Conservation (phyloP, 352 stramenopile genomes). For the Lagenidium giganteum region DNA sequence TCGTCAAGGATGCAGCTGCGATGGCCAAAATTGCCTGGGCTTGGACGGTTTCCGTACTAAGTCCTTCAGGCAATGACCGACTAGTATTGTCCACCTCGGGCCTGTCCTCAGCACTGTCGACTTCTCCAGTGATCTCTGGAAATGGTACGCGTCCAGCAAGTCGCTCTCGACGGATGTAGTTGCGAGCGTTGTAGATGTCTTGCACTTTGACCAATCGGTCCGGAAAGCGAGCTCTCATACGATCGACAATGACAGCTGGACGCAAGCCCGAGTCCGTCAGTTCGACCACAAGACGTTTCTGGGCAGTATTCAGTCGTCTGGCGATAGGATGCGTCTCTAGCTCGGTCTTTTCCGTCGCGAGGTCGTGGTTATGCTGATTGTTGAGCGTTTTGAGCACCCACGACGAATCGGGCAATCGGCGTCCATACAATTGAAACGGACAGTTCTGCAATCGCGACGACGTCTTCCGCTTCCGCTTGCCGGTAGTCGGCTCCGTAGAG, state of each 20-base stretch:
- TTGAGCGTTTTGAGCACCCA: constrained; percentile 35
- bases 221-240: constrained; percentile 28
- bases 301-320: constrained; percentile 23
- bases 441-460: constrained; percentile 28
- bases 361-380: constrained; percentile 26
- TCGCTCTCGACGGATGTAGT: constrained; percentile 34
- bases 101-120: too few relatives aligned
- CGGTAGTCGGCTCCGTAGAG: too few relatives aligned
- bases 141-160: constrained; percentile 28
- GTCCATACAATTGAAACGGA: constrained; percentile 37
- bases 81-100: too few relatives aligned
- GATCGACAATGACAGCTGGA: constrained; percentile 31
- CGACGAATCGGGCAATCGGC: constrained; percentile 15
- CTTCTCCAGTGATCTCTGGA: constrained; percentile 1
- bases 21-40: too few relatives aligned
- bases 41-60: too few relatives aligned
- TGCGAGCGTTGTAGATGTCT: constrained; percentile 50
- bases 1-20: too few relatives aligned
- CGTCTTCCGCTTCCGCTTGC: constrained; percentile 24
- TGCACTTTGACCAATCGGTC: constrained; percentile 39
- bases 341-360: constrained; percentile 14
- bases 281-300: constrained; percentile 34
- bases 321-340: constrained; percentile 24
- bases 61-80: too few relatives aligned
- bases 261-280: constrained; percentile 27